Evolutionary conservation across 2,329 filamentous ascomycete genomes (phyloP), one percentile per base, ranked within the genome.

Genomic region (Tolypocladium guangdongense): DNA sequence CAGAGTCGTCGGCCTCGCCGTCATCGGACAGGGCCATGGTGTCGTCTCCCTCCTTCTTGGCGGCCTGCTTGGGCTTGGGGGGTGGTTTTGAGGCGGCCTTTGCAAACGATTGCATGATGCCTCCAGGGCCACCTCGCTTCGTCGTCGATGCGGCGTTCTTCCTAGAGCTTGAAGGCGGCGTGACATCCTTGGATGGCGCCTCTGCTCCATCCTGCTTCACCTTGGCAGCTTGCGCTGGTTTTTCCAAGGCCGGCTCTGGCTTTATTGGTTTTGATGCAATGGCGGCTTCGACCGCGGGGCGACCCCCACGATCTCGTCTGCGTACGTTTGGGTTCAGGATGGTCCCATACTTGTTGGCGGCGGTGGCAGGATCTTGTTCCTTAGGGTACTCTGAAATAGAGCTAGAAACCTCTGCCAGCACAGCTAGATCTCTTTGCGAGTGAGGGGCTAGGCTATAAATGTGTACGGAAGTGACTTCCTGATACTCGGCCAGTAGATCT

Each of bases 361-460:
- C 71, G 52, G 81, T 74, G 43, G 83, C 64, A 4, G 81, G 76
- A 58, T 88, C 84, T 51, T 86, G 81, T 14, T 75, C 70, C 11
- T 71, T 69, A 51, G 78, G 74, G 3, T 83, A 73, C 8, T 75
- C 74, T 20, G 78, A 70, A 11, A 88, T 74, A 56, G 88, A 80
- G 30, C 82, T 78, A 43, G 82, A 82, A 39, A 84, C 80, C 52
- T 93, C 85, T 4, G 84, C 82, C 39, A 96, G 74, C 1, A 85
- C 67, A 60, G 88, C 82, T 20, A 93, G 70, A 63, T 92, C 78
- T 65, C 73, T 86, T 18, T 90, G 74, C 1, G 83, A 78, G 38
- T 82, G 78, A 1, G 87, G 78, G 43, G 88, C 84, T 20, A 97
- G 65, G 63, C 90, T 96, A 72, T 97, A 97, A 45, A 97, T 73